Evolutionary conservation across 306 rosid species (phyloP), one percentile per base, ranked within the genome.

Genomic region (Astragalus membranaceus): DNA sequence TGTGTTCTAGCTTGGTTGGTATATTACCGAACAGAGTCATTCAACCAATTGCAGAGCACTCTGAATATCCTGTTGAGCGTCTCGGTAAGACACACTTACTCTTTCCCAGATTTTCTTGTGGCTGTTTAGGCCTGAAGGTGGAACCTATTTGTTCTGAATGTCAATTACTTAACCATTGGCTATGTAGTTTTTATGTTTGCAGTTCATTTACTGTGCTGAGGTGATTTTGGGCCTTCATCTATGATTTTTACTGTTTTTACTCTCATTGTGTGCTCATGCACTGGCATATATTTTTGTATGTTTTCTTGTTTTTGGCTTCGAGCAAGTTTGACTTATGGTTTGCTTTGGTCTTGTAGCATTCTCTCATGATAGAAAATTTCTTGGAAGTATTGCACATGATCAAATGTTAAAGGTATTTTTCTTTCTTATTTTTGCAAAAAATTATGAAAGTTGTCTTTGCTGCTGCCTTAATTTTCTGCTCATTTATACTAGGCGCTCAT

Each of bases 1-100:
- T 70, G 10, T 10, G 47, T 42, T 70, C 60, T 76, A 93, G 96
- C 80, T 67, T 93, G 74, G 83, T 93, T 23, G 96, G 91, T 74
- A 82, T 93, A 83, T 84, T 93, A 67, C 98, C 98, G 7, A 93
- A 90, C 86, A 88, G 85, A 79, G 43, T 90, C 63, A 87, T 93
- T 76, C 96, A 90, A 76, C 98, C 96, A 32, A 93, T 93, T 70
- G 96, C 96, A 3, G 96, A 90, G 80, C 96, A 93, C 84, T 90
- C 92, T 8, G 93, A 90, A 44, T 85, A 80, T 79, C 96, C 98
- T 2, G 75, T 93, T 64, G 98, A 92, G 74, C 75, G 91, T 48
- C 96, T 92, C 11, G 98, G 98, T 92, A 84, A 85, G 67, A 37
- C 54, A 53, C 52, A 58, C 36, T 13, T 56, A 30, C 70, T 65